phyloP scores from a whole-genome alignment of 2,329 filamentous ascomycete genomes.

The Pestalotiopsis sp. region DNA sequence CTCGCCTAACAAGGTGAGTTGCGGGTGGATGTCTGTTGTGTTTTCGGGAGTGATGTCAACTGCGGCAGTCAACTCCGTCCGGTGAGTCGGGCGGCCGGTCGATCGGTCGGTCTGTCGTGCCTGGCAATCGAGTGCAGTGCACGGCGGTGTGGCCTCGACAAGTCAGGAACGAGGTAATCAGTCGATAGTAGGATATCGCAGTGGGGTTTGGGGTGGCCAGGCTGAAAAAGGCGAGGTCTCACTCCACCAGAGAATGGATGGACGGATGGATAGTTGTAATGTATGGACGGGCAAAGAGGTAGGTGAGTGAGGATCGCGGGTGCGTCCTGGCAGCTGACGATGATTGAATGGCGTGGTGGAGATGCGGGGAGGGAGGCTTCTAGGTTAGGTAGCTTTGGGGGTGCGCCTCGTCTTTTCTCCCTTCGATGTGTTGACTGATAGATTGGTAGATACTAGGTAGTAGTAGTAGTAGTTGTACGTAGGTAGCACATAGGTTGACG shows the following conservation, averaged over 20 bases:
- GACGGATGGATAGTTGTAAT: not conserved
- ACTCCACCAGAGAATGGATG: not conserved
- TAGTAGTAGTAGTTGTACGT: too few relatives aligned
- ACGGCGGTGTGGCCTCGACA: not conserved
- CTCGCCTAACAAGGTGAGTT: not conserved
- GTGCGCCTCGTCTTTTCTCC: too few relatives aligned
- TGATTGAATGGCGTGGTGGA: slow-evolving; percentile 10
- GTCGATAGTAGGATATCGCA: not conserved
- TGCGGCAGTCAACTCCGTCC: not conserved
- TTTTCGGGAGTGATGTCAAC: slow-evolving; percentile 7
- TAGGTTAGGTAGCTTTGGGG: not conserved
- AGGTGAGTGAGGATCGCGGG: slow-evolving; percentile 9
- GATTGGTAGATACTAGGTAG: too few relatives aligned
- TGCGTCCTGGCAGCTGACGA: slow-evolving; percentile 1
- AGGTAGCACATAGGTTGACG: too few relatives aligned
- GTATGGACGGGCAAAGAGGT: not conserved
- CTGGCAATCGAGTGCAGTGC: not conserved
- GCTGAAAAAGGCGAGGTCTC: not conserved
- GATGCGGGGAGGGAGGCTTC: slow-evolving; percentile 12
- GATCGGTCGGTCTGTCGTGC: not conserved
- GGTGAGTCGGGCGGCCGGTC: not conserved
- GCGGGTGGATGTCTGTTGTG: not conserved
- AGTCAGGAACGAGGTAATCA: not conserved
- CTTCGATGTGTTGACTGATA: not conserved
- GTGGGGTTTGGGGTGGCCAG: not conserved